Base-by-base conservation (phyloP, 2,329 filamentous ascomycete species). In the Leptographium lundbergii region DNA sequence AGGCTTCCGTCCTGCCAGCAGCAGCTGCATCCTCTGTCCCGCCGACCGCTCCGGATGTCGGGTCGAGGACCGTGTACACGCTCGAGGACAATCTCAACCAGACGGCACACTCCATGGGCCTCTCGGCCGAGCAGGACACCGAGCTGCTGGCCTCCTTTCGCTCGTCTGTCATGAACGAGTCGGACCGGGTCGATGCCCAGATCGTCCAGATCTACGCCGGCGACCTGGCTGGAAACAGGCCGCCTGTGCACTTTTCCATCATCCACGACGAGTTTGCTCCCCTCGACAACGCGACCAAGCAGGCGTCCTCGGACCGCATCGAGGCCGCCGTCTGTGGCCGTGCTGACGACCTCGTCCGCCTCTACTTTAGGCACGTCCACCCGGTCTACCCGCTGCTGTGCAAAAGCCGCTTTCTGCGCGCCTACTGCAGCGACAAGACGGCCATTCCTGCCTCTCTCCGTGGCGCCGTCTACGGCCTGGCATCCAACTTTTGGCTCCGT, bases 281-380 rank as follows among this genome's bases (percentile, higher is more conserved):
- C 6, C 69, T 74, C 56, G 75, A 72, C 61, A 70, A 74, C 48
- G 61, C 65, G 6, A 71, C 70, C 24, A 72, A 72, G 58, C 57
- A 68, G 36, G 62, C 65, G 17, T 71, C 74, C 6, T 77, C 76
- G 0, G 69, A 74, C 17, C 66, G 65, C 10, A 77, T 77, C 50
- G 76, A 78, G 64, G 64, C 64, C 10, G 69, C 72, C 32, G 74
- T 77, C 2, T 69, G 67, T 60, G 71, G 70, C 4, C 70, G 75
- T 61, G 72, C 71, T 0, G 70, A 72, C 42, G 67, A 68, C 25
- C 69, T 78, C 5, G 68, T 78, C 19, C 70, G 73, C 2, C 66
- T 77, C 1, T 78, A 73, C 65, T 78, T 77, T 62, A 69, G 69
- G 54, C 71, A 76, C 54, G 70, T 78, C 22, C 76, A 78, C 58